Conservation (phyloP, 176 grass and related monocot genomes). For the Zoysia japonica region DNA sequence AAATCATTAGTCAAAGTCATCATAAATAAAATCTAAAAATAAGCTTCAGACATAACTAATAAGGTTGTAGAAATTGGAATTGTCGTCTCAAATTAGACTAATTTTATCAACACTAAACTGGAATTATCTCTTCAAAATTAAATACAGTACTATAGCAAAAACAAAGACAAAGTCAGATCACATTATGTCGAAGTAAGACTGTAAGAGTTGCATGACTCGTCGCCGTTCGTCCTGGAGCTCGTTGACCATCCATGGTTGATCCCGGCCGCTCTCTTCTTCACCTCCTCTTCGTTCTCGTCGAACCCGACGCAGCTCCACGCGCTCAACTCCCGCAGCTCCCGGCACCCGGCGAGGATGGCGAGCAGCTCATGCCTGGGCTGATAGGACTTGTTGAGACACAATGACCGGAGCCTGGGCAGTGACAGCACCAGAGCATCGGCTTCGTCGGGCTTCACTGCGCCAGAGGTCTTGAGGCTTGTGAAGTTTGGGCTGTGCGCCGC, state of each 20-base stretch:
- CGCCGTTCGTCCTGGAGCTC: constrained; percentile 26
- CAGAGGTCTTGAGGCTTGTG: constrained; percentile 38
- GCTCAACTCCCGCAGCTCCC: constrained; percentile 40
- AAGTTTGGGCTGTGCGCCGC: constrained; percentile 39
- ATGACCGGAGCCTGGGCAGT: constrained; percentile 32
- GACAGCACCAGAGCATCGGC: constrained; percentile 27
- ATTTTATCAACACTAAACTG: not conserved
- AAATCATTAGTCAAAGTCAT: too few relatives aligned
- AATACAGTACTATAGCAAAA: not conserved
- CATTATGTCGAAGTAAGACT: constrained; percentile 57
- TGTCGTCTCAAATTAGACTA: too few relatives aligned
- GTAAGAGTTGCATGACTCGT: constrained; percentile 37
- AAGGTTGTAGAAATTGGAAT: too few relatives aligned
- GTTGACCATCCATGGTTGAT: constrained; percentile 51
- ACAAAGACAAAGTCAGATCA: constrained; percentile 9
- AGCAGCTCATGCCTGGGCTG: constrained; percentile 50
- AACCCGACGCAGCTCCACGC: constrained; percentile 70
- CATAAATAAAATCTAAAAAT: too few relatives aligned
- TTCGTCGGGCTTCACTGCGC: constrained; percentile 65
- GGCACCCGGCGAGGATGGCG: constrained; percentile 50
- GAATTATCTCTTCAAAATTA: not conserved
- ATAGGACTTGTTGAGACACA: constrained; percentile 63
- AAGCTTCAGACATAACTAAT: too few relatives aligned
- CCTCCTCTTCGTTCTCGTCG: constrained; percentile 47
- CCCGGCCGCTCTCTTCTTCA: constrained; percentile 16